Evolutionary conservation across 805 yeast genomes (phyloP).

Genomic region (Yarrowia yakushimensis): DNA sequence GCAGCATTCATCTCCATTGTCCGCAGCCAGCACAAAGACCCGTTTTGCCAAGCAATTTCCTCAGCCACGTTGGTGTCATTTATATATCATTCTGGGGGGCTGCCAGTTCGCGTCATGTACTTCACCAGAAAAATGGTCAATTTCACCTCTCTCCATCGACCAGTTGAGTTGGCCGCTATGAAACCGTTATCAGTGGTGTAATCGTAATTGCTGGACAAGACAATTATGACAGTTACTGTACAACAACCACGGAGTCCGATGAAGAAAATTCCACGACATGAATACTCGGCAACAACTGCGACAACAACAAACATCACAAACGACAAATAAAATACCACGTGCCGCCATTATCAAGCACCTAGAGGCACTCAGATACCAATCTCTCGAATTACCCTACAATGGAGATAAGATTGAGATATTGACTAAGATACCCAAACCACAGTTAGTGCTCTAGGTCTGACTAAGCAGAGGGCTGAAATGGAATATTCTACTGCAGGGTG

Average conservation of each 20-base stretch:
- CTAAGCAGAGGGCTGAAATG: neutral
- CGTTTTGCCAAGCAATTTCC: conserved; percentile 8
- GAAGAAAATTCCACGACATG: neutral
- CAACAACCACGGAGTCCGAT: neutral
- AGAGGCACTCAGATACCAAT: too few species aligned
- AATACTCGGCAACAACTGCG: neutral
- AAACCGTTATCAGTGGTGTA: neutral
- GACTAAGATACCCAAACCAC: neutral
- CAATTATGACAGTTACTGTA: neutral
- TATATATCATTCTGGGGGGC: neutral
- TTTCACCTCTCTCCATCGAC: neutral
- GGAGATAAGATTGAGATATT: neutral
- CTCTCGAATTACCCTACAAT: neutral
- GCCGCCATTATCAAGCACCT: too few species aligned
- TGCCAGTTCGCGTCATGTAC: neutral
- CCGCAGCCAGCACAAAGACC: conserved; percentile 5
- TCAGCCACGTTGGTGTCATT: neutral
- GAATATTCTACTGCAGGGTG: neutral
- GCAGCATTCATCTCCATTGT: conserved; percentile 1
- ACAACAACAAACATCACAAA: neutral
- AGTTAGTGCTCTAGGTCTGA: neutral
- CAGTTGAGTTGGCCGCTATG: neutral
- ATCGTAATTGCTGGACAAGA: neutral
- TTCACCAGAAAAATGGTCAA: neutral
- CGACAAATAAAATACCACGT: neutral